These are phyloP conservation scores for Colletotrichum echinochloae DNA, from an alignment of 2,329 filamentous ascomycete species.

Conservation along the genomic window DNA sequence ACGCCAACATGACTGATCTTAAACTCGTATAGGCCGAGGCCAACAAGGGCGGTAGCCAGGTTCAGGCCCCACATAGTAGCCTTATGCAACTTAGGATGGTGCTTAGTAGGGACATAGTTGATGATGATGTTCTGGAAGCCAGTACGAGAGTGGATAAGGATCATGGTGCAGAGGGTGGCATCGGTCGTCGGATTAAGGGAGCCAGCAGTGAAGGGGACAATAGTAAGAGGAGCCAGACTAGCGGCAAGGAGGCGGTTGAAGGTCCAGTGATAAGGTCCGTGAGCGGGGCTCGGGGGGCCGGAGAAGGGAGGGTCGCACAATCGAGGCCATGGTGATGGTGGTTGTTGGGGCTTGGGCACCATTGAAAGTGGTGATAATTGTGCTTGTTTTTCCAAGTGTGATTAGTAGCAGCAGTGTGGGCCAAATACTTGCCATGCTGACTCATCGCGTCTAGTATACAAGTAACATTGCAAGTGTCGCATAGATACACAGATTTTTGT, in stretches of 20 bases:
- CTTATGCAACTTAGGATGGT: slow-evolving; percentile 75
- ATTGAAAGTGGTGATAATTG: no score
- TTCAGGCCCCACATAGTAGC: slow-evolving; percentile 84
- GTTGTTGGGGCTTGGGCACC: slow-evolving; percentile 28
- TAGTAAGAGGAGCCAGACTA: slow-evolving; percentile 85
- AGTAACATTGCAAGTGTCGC: no score
- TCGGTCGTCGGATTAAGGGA: slow-evolving; percentile 91
- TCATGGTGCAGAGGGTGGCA: slow-evolving; percentile 82
- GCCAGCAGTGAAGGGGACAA: slow-evolving; percentile 92
- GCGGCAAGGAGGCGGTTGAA: slow-evolving; percentile 90
- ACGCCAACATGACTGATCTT: slow-evolving; percentile 98
- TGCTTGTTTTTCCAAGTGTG: no score
- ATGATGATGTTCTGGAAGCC: slow-evolving; percentile 92
- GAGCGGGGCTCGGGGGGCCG: slow-evolving; percentile 75
- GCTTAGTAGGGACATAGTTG: slow-evolving; percentile 86
- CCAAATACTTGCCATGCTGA: no score
- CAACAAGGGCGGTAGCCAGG: slow-evolving; percentile 81
- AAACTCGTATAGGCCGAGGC: slow-evolving; percentile 94
- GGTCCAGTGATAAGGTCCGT: slow-evolving; percentile 99
- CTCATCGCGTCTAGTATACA: no score
- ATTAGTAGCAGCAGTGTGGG: no score
- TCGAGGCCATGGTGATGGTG: slow-evolving; percentile 68
- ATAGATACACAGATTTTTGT: background rate
- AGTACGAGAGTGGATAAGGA: slow-evolving; percentile 94
- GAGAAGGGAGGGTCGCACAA: slow-evolving; percentile 66